Base-by-base conservation (phyloP, 345 rosid genomes). In the Anacardium occidentale region DNA sequence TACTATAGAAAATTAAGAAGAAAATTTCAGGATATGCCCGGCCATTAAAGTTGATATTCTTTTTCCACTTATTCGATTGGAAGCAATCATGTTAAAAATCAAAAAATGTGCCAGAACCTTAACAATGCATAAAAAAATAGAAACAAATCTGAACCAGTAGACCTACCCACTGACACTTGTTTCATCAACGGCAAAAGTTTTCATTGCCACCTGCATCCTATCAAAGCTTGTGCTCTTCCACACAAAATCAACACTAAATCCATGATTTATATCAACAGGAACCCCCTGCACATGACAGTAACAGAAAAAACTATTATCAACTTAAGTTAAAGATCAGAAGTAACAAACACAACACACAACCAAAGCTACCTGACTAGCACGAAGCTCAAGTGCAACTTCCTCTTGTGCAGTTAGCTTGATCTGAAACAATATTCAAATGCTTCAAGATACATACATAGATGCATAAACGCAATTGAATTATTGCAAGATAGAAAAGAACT, bases 181-280 rank as follows among this genome's bases (percentile, higher is more conserved):
- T 82, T 91, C 99, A 81, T 96, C 99, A 63, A 96, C 99, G 9
- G 99, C 99, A 93, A 96, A 96, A 62, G 93, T 90, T 84, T 96
- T 93, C 99, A 96, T 91, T 64, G 99, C 99, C 47, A 96, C 98
- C 78, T 96, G 99, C 98, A 91, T 91, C 72, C 99, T 84, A 78
- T 96, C 99, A 84, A 96, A 96, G 80, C 99, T 96, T 40, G 99
- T 96, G 79, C 99, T 96, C 84, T 96, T 93, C 99, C 99, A 93
- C 34, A 96, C 99, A 84, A 96, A 96, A 82, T 96, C 99, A 78
- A 96, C 99, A 83, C 97, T 91, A 48, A 91, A 87, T 47, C 98
- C 98, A 79, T 96, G 99, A 81, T 81, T 91, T 74, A 93, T 82
- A 69, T 96, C 99, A 71, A 89, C 88, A 70, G 99, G 99, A 79